phyloP scores from a whole-genome alignment of 192 early-diverging fungal genomes.

The Neocallimastix lanati region DNA sequence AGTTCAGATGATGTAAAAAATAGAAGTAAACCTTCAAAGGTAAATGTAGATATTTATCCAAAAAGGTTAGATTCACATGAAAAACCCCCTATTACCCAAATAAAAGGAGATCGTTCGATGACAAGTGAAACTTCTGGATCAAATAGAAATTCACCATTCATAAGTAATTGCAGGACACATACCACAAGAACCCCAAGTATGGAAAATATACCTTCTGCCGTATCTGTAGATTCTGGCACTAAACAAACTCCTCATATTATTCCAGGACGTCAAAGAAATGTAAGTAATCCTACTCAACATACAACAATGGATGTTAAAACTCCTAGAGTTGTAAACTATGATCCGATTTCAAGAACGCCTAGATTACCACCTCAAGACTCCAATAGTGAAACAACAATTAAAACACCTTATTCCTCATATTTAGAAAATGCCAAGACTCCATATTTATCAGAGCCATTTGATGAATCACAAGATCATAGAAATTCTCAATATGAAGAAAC shows the following conservation, averaged over 20 bases:
- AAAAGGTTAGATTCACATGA: neutral
- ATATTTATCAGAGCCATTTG: neutral
- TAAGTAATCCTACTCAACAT: neutral
- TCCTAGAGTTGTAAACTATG: neutral
- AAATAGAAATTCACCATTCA: neutral
- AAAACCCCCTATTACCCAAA: neutral
- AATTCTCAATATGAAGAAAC: neutral
- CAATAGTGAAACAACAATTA: neutral
- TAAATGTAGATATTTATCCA: neutral
- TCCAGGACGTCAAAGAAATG: neutral
- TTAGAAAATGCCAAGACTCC: neutral
- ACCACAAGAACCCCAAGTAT: neutral
- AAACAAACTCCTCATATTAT: neutral
- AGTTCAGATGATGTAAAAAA: neutral
- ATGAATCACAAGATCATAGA: neutral
- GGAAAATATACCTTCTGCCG: neutral
- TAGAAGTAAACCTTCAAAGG: neutral
- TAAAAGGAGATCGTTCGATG: neutral
- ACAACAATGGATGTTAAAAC: too few species aligned
- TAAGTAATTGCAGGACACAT: neutral
- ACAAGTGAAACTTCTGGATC: neutral
- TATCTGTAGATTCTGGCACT: neutral
- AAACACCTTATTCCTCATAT: neutral
- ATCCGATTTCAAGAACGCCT: neutral
- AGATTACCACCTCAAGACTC: neutral